Evolutionary conservation across 176 grass and related monocot species (phyloP).

Genomic region (barley (Hordeum vulgare)): MorexV3_pseudomolecules_assembly NC_058524.1:43746776-43747275

Average conservation of each 20-base stretch:
- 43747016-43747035: not conserved
- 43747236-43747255: no score
- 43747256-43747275: no score
- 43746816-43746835: slow-evolving; percentile 50
- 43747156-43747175: no score
- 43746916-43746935: not conserved
- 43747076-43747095: not conserved
- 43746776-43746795: slow-evolving; percentile 73
- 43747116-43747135: not conserved
- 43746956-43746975: not conserved
- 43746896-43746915: not conserved
- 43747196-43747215: no score
- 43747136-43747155: slow-evolving; percentile 10
- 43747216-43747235: no score
- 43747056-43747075: not conserved
- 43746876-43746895: slow-evolving; percentile 78
- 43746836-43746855: slow-evolving; percentile 66
- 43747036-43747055: not conserved
- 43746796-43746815: slow-evolving; percentile 51
- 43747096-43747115: not conserved
- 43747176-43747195: no score
- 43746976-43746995: not conserved
- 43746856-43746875: slow-evolving; percentile 59
- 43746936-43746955: not conserved
- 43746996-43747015: not conserved